Base-by-base conservation (phyloP, 2,329 filamentous ascomycete genomes). In the Stagonosporopsis cucurbitacearum region DNA sequence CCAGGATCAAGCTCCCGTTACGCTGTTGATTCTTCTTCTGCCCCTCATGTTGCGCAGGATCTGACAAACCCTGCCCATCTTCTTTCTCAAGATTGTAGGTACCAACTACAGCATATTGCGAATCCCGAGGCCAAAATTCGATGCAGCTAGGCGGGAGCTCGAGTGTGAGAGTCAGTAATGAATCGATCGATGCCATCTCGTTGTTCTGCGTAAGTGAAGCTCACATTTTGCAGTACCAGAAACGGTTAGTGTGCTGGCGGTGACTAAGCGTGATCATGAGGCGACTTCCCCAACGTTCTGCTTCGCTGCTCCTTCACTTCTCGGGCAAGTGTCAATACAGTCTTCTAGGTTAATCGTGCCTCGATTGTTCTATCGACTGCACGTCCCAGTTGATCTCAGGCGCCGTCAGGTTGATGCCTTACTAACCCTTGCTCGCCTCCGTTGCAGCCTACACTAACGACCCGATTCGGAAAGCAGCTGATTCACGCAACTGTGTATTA, bases 81-180 rank as follows among this genome's bases (percentile, higher is more conserved):
- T 69, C 70, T 37, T 82, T 81, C 59, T 92, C 80, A 25, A 96
- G 82, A 59, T 89, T 85, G 75, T 97, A 97, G 1, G 93, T 96
- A 35, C 93, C 94, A 43, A 96, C 84, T 0, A 96, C 80, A 63
- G 96, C 88, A 68, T 88, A 85, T 0, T 86, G 77, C 0, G 85
- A 84, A 54, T 86, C 71, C 1, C 76, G 73, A 1, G 87, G 86
- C 60, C 86, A 89, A 66, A 92, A 91, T 58, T 90, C 87, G n/a
- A 92, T 81, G 69, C 90, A 93, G 67, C 89, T 91, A 1, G 90
- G 90, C 4, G 90, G 90, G 0, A 90, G 79, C 48, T 90, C 84
- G 19, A 92, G 77, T 4, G 73, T 80, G 26, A 84, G 67, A 3
- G 84, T 84, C 45, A 76, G 72, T 28, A 81, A 71, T 6, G 84